A percentile compares a stretch with the other conserved stretches of the same genome.
Evolutionary conservation across 2,329 filamentous ascomycete genomes (phyloP).

Genomic region (Neophaeococcomyces mojaviensis): DNA sequence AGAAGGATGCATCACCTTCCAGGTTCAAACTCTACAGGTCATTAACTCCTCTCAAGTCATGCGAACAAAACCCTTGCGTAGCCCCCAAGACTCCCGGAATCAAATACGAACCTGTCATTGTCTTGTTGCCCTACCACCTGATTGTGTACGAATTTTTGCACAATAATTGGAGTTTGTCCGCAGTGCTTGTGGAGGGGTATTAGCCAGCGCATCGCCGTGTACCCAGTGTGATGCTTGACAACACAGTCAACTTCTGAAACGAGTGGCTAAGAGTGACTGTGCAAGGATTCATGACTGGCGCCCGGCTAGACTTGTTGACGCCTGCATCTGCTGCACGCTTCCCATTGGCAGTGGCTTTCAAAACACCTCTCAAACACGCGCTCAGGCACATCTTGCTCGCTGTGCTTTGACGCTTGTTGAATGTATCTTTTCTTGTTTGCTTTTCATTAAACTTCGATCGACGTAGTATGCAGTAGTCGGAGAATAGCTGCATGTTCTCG

Average conservation of each 20-base stretch:
- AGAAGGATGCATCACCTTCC: background rate
- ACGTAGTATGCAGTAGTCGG: background rate
- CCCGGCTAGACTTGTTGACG: slow-evolving; percentile 4
- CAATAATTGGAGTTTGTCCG: background rate
- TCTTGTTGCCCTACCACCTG: background rate
- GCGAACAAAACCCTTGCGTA: background rate
- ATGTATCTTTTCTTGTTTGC: slow-evolving; percentile 4
- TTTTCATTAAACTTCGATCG: slow-evolving; percentile 3
- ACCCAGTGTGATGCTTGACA: slow-evolving; percentile 8
- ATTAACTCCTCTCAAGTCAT: background rate
- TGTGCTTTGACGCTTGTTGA: background rate
- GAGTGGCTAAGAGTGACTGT: slow-evolving; percentile 20
- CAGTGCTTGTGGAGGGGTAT: background rate
- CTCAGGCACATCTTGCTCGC: slow-evolving; percentile 11
- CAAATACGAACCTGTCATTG: slow-evolving; percentile 7
- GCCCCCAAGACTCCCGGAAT: background rate
- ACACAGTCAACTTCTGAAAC: slow-evolving; percentile 17
- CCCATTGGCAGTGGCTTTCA: slow-evolving; percentile 13
- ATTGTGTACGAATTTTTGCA: too few relatives aligned
- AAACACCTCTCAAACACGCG: slow-evolving; percentile 23
- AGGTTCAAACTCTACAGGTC: slow-evolving; percentile 3
- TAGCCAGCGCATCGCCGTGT: slow-evolving; percentile 9
- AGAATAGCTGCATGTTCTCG: too few relatives aligned
- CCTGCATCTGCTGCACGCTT: background rate
- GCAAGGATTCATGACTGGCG: slow-evolving; percentile 8